Conservation (phyloP, 2,329 filamentous ascomycete species). For the Colletotrichum costaricense region DNA sequence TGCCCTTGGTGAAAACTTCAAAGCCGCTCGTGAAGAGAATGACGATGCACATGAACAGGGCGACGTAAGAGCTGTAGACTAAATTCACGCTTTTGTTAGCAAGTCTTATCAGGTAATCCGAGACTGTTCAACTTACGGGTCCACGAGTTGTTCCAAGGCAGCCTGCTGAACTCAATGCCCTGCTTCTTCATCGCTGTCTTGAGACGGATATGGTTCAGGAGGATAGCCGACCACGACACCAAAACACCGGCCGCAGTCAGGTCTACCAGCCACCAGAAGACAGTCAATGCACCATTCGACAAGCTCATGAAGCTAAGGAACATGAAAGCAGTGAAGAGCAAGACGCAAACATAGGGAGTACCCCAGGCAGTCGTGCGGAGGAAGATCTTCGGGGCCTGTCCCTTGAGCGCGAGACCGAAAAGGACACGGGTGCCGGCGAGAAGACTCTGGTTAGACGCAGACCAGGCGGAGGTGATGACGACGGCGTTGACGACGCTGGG, state of each 20-base stretch:
- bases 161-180: constrained; percentile 56
- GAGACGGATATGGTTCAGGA: constrained; percentile 70
- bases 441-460: constrained; percentile 62
- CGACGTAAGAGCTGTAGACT: constrained; percentile 71
- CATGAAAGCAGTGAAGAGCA: constrained; percentile 66
- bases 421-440: constrained; percentile 68
- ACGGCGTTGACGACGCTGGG: constrained; percentile 67
- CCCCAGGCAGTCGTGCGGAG: constrained; percentile 29
- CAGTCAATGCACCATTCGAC: constrained; percentile 66
- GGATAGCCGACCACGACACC: constrained; percentile 65
- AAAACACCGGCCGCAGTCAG: constrained; percentile 63
- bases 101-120: not conserved
- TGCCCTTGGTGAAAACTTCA: constrained; percentile 69
- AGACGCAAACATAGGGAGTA: constrained; percentile 45
- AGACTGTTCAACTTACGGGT: constrained; percentile 59
- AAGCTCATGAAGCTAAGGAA: constrained; percentile 73
- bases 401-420: constrained; percentile 63
- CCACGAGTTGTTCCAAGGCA: constrained; percentile 74
- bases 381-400: constrained; percentile 64
- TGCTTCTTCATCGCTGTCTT: constrained; percentile 59
- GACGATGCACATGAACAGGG: constrained; percentile 69
- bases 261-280: constrained; percentile 72
- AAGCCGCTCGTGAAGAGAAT: constrained; percentile 79
- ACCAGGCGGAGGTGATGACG: constrained; percentile 63
- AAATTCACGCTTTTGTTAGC: not conserved